Base-by-base conservation (phyloP, 768 basidiomycete genomes). In the Russula dissimulans region DNA sequence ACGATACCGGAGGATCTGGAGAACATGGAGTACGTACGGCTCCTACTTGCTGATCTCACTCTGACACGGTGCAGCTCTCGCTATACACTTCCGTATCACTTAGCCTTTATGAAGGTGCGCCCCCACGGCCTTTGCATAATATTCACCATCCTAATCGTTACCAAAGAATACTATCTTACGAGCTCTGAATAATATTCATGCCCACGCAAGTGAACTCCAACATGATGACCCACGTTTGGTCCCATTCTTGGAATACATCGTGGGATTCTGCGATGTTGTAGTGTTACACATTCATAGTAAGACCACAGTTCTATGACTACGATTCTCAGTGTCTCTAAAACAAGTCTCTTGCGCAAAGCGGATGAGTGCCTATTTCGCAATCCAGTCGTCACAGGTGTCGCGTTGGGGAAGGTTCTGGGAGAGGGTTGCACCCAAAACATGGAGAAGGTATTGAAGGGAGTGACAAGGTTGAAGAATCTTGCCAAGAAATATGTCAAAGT, bases 121-220 rank as follows among this genome's bases (percentile, higher is more conserved):
- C 41, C 17, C 26, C 15, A 4, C 15, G 18, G 3, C 15, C 18
- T 47, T 45, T 4, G 26, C 22, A 39, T 50, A 2, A 29, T 31
- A 12, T 26, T 41, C 12, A 34, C 5, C 36, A 29, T 44, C 11
- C 61, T 60, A 18, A 60, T 32, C 3, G 5, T 11, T 29, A n/a
- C 4, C 15, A n/a, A 60, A 63, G 62, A 61, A 63, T 26, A 63
- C 62, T 31, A 54, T 63, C n/a, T 44, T 63, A 54, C 62, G 62
- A 38, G 59, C 47, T n/a, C 22, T 63, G 34, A 63, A 63, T 49
- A 60, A 60, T 45, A 56, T 60, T 12, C 14, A 60, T 51, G 31
- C 34, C n/a, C 62, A 15, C 17, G 62, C 58, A 18, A 8, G 48
- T 29, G 22, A 49, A 26, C 34, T 63, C 26, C 44, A 7, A 32